Conservation (phyloP, 2,329 filamentous ascomycete species). For the Daldinia eschscholtzii region DNA sequence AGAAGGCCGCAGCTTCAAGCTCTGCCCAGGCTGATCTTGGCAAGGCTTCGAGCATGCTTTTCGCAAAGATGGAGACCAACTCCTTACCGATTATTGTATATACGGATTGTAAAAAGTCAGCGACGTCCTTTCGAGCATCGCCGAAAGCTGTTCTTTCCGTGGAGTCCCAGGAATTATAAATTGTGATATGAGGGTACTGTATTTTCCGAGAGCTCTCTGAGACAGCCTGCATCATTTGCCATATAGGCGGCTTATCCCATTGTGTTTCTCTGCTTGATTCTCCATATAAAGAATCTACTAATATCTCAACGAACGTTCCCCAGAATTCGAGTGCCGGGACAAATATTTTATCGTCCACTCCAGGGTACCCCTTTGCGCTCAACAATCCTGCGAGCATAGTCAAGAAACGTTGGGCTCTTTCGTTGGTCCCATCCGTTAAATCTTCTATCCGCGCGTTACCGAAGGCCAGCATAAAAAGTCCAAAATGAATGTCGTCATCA, state of each 20-base stretch:
- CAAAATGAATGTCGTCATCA: conserved; percentile 74
- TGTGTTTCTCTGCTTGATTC: conserved; percentile 59
- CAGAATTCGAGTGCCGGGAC: conserved; percentile 83
- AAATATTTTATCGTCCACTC: conserved; percentile 80
- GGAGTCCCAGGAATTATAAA: conserved; percentile 76
- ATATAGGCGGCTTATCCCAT: conserved; percentile 71
- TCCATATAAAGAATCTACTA: conserved; percentile 69
- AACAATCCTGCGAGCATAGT: conserved; percentile 74
- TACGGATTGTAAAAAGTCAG: conserved; percentile 79
- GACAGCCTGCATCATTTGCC: conserved; percentile 72
- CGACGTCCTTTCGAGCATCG: conserved; percentile 82
- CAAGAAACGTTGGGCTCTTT: conserved; percentile 67
- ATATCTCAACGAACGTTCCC: conserved; percentile 79
- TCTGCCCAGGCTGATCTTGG: conserved; percentile 66
- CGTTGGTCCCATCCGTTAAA: conserved; percentile 66
- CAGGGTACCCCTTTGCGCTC: conserved; percentile 73
- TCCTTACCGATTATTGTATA: conserved; percentile 71
- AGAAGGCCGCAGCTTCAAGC: conserved; percentile 72
- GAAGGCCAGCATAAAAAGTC: conserved; percentile 75
- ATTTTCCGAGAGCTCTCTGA: conserved; percentile 77
- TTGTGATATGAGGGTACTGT: conserved; percentile 71
- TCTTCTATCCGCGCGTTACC: conserved; percentile 74
- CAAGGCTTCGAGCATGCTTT: conserved; percentile 65
- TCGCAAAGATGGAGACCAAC: conserved; percentile 69
- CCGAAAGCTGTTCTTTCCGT: conserved; percentile 75